phyloP scores from a whole-genome alignment of 1,139 yeast genomes.

The Taphrina flavorubra region DNA sequence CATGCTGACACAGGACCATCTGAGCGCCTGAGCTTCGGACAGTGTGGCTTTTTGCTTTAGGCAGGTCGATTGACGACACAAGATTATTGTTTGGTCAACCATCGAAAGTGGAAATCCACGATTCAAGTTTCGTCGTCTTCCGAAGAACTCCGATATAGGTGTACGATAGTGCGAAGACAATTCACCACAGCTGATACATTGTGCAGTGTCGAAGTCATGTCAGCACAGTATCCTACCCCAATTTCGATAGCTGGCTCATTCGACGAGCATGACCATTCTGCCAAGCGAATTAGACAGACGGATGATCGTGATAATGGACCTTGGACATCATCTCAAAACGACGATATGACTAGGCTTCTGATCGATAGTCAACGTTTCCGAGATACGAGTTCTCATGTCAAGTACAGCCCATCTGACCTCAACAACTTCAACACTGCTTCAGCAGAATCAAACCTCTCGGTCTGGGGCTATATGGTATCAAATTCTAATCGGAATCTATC shows the following conservation, averaged over 20 bases:
- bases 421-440: neutral
- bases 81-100: no score
- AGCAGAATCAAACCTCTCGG: slow-evolving; percentile 18
- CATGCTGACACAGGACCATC: no score
- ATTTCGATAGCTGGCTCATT: slow-evolving; percentile 25
- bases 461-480: slow-evolving; percentile 38
- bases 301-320: neutral
- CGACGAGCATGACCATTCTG: slow-evolving; percentile 5
- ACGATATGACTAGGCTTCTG: slow-evolving; percentile 21
- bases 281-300: neutral
- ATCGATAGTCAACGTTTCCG: slow-evolving; percentile 14
- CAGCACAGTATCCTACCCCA: slow-evolving; percentile 21
- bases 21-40: no score
- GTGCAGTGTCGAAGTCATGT: neutral
- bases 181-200: no score
- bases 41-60: no score
- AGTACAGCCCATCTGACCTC: neutral
- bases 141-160: neutral
- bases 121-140: neutral
- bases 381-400: neutral
- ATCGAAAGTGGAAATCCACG: neutral
- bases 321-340: neutral
- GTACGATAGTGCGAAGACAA: no score
- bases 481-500: slow-evolving; percentile 5
- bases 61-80: no score